Evolutionary conservation across 2,329 filamentous ascomycete species (phyloP), one percentile per base, ranked within the genome.

Genomic region (Curvularia verruculosa): DNA sequence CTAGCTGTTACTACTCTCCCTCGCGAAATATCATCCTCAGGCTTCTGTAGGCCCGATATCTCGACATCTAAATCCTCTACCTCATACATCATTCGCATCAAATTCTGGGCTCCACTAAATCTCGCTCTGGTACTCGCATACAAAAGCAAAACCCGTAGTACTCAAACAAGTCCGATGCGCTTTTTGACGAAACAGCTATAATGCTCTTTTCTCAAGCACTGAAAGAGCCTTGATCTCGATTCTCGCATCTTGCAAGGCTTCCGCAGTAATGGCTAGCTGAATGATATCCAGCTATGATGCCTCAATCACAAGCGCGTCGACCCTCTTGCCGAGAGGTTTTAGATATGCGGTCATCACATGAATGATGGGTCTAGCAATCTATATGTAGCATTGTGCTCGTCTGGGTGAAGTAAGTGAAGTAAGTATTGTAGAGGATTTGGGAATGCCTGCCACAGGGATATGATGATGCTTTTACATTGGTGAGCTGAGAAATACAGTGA

Each of bases 391-490:
- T 18, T 47, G 55, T 29, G 28, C 18, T 7, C 49, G 49, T 5
- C n/a, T 5, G 13, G 49, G 44, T 3, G 21, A 10, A 28, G 10
- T 34, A 28, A 56, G n/a, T 10, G 41, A 15, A 19, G 34, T 36
- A 2, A 56, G 49, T 5, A 53, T 44, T 7, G 6, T 1, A 10
- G 53, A 49, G 26, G 34, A 46, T 15, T 37, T 40, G 13, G 53
- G 57, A 13, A 56, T 50, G 26, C 46, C 39, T n/a, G 23, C 10
- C 19, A 56, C 24, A 29, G 50, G 34, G 21, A 59, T 56, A 24
- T 53, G 23, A n/a, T 40, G 29, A 13, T 23, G 21, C 7, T 43
- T 36, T 12, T 18, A 18, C 26, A 12, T 34, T 37, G 3, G n/a
- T 9, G 53, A 39, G 23, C 48, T 43, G 2, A 59, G 49, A 19